Evolutionary conservation across 257 asterid species (phyloP).

Genomic region (Jacaranda mimosifolia): DNA sequence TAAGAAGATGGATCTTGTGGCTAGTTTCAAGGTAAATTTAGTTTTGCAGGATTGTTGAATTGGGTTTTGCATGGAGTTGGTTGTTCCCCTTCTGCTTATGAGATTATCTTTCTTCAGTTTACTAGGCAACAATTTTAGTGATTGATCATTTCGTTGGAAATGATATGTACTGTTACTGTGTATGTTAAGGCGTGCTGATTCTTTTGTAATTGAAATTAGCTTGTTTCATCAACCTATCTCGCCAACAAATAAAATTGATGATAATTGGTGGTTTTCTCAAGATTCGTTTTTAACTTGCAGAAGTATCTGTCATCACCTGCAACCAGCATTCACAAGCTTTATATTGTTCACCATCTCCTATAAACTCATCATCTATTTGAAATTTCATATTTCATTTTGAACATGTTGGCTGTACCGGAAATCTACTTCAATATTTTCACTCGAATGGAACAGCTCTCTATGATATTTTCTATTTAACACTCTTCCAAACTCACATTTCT

Average conservation of each 20-base stretch:
- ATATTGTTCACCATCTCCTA: background rate
- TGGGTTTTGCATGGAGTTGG: no score
- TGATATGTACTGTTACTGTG: no score
- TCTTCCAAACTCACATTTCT: constrained; percentile 28
- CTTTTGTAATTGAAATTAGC: no score
- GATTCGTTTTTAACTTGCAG: background rate
- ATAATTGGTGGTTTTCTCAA: background rate
- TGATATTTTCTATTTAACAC: constrained; percentile 12
- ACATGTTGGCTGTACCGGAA: constrained; percentile 52
- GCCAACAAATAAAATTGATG: background rate
- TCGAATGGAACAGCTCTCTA: constrained; percentile 23
- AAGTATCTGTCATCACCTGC: background rate
- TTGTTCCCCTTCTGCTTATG: no score
- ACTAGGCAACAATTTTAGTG: no score
- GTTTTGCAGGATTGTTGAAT: no score
- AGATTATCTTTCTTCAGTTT: no score
- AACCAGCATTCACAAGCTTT: background rate
- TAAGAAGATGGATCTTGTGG: no score
- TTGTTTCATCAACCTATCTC: no score
- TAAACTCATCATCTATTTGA: constrained; percentile 1
- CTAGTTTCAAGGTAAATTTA: no score
- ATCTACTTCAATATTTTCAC: constrained; percentile 32
- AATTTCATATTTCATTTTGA: background rate
- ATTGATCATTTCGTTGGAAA: no score
- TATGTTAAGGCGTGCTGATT: no score